Conservation (phyloP, 2,329 filamentous ascomycete species). For the Dothistroma septosporum region DNA sequence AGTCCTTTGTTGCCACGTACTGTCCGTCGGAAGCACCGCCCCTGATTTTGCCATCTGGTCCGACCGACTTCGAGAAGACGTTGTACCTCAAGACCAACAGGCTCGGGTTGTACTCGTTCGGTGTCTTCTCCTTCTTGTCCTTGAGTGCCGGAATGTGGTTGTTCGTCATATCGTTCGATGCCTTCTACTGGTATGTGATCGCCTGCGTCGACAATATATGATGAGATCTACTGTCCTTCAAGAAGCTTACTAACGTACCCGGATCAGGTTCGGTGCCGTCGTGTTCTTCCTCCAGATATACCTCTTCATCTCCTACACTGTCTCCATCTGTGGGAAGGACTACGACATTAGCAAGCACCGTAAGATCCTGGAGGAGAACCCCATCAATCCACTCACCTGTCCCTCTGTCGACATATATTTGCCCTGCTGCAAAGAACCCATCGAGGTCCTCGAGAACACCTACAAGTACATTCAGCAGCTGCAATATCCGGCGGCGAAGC, state of each 20-base stretch:
- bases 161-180: conserved; percentile 37
- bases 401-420: conserved; percentile 43
- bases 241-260: not conserved
- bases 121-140: conserved; percentile 40
- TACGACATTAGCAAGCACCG: conserved; percentile 39
- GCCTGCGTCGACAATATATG: no score
- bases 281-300: conserved; percentile 38
- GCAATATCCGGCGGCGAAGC: conserved; percentile 37
- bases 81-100: conserved; percentile 41
- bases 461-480: conserved; percentile 36
- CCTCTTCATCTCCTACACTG: conserved; percentile 41
- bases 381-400: conserved; percentile 34
- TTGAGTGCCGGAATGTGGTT: conserved; percentile 45
- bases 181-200: conserved; percentile 20
- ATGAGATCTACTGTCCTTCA: no score
- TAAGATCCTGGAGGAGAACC: conserved; percentile 31
- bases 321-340: conserved; percentile 39
- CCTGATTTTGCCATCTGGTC: conserved; percentile 36
- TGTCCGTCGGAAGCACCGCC: conserved; percentile 17
- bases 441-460: conserved; percentile 40
- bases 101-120: conserved; percentile 40
- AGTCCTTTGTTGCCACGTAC: conserved; percentile 18
- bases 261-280: conserved; percentile 33
- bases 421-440: conserved; percentile 42
- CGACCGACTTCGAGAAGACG: conserved; percentile 41